phyloP scores from a whole-genome alignment of 148 eudicot species.

The Tetragonia tetragonoides region DNA sequence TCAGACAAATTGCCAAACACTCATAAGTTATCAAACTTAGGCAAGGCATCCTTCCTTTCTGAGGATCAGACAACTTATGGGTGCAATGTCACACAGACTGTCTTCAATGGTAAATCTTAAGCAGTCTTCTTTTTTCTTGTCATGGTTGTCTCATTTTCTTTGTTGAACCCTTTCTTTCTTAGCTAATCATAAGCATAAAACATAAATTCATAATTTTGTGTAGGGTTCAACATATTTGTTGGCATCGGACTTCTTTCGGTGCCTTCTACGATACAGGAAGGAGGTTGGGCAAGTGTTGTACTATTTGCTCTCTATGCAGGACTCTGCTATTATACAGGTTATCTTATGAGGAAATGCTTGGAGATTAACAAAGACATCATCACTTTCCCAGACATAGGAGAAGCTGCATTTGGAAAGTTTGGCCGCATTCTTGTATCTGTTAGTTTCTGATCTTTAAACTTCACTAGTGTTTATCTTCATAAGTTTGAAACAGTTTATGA shows the following conservation, averaged over 20 bases:
- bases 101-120: conserved; percentile 29
- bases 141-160: background rate
- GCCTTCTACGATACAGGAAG: conserved; percentile 73
- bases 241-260: conserved; percentile 86
- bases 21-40: conserved; percentile 35
- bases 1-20: conserved; percentile 26
- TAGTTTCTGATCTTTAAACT: conserved; percentile 22
- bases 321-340: conserved; percentile 65
- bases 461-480: background rate
- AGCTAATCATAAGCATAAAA: background rate
- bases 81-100: conserved; percentile 38
- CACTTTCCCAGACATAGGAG: conserved; percentile 81
- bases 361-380: conserved; percentile 52
- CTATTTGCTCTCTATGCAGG: conserved; percentile 60
- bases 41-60: conserved; percentile 15
- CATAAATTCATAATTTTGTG: background rate
- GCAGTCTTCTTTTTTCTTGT: background rate
- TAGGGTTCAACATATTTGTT: conserved; percentile 74
- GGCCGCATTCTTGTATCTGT: conserved; percentile 81
- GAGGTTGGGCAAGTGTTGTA: conserved; percentile 79
- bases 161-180: no score
- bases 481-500: background rate
- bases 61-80: conserved; percentile 16
- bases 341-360: conserved; percentile 65
- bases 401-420: conserved; percentile 80